phyloP scores from a whole-genome alignment of 2,329 filamentous ascomycete species.

The Phaeosphaeriaceae sp. region DNA sequence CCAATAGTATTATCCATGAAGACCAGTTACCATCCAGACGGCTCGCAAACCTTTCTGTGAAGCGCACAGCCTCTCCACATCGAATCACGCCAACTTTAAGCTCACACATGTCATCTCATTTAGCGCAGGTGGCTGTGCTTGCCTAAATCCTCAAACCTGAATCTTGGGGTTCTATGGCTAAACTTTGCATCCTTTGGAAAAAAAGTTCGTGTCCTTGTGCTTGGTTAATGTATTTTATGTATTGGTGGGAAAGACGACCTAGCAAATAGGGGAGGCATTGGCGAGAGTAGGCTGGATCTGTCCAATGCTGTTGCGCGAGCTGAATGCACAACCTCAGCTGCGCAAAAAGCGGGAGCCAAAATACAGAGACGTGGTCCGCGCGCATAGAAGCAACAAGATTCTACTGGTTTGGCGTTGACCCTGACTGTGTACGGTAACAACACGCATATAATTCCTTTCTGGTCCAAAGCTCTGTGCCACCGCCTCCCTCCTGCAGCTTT shows the following conservation, averaged over 20 bases:
- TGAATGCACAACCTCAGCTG: conserved; percentile 30
- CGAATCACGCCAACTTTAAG: conserved; percentile 17
- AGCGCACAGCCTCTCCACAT: conserved; percentile 23
- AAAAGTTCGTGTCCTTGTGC: not conserved
- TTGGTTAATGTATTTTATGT: not conserved
- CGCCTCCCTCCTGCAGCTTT: conserved; percentile 21
- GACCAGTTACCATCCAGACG: conserved; percentile 17
- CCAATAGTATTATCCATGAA: conserved; percentile 1
- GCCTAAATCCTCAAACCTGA: conserved; percentile 18
- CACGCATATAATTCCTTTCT: conserved; percentile 12
- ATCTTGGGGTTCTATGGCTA: conserved; percentile 17
- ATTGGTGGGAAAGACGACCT: not conserved
- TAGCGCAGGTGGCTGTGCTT: conserved; percentile 41
- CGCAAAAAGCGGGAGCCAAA: conserved; percentile 22
- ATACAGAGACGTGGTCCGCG: conserved; percentile 25
- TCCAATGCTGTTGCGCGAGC: conserved; percentile 24
- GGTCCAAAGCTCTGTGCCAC: conserved; percentile 31
- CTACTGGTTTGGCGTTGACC: conserved; percentile 19
- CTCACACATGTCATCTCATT: conserved; percentile 28
- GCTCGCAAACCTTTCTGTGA: conserved; percentile 17
- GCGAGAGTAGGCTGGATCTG: conserved; percentile 10
- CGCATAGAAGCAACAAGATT: conserved; percentile 16
- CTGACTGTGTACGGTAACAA: conserved; percentile 11
- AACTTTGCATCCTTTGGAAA: conserved; percentile 4
- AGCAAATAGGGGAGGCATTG: conserved; percentile 4